Evolutionary conservation across 2,329 filamentous ascomycete species (phyloP), one percentile per base, ranked within the genome.

Genomic region (Neofusicoccum cordaticola): DNA sequence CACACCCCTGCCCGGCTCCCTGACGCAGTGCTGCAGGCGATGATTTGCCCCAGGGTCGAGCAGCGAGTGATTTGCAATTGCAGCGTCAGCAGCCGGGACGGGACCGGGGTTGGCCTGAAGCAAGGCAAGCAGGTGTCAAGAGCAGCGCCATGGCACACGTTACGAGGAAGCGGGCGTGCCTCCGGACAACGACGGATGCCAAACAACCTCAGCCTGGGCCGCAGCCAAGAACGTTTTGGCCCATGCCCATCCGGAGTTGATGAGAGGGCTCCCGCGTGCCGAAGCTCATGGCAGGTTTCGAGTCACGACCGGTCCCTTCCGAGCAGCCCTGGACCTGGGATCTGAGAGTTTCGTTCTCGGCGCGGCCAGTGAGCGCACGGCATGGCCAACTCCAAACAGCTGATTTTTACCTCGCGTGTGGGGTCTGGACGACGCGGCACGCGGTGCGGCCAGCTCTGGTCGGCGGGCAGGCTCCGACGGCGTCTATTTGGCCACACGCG

Each of bases 51-150:
- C 47, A 31, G 60, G 60, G 34, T 62, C 12, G 60, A 52, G 60
- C 60, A 52, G 47, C 60, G 60, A 62, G 60, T 62, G 60, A 62
- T 62, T 50, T 62, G 47, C 60, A 44, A 62, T 35, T 62, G 60
- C 47, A 52, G 47, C 60, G 45, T 44, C 42, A 61, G 57, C 57
- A 60, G 57, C 42, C 57, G 42, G 42, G 57, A 47, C 41, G 27
- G 12, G 58, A 44, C 45, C 35, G 15, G 60, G 60, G 60, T 15
- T 19, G 22, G 35, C 35, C 35, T 52, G 60, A 52, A 34, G 47
- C 60, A 62, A 35, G 60, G 60, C 17, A 41, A 39, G 45, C 58
- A 50, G 41, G 44, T 17, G 17, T 22, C 37, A 11, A 31, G 34
- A 42, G 37, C 17, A 19, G 34, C 22, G 48, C 35, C 19, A 57